Evolutionary conservation across 139 green algal genomes (phyloP), one percentile per base, ranked within the genome.

Genomic region (Chlamydomonas sphaeroides): DNA sequence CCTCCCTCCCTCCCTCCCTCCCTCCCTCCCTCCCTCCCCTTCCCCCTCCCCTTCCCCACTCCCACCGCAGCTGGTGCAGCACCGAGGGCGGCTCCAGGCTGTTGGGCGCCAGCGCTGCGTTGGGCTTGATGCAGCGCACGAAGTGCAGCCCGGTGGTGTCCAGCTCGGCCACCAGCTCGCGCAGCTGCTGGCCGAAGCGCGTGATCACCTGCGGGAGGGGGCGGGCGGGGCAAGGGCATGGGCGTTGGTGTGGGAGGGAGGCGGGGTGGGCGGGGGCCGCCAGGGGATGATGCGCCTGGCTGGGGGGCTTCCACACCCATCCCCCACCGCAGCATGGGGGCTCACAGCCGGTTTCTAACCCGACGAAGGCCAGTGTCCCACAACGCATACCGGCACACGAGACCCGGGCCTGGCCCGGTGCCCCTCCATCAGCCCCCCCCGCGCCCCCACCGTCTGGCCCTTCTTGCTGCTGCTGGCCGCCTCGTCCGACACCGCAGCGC

Each of bases 101-200:
- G 53, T 83, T 80, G 11, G 96, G 88, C 45, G 74, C 66, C 41
- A 95, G 91, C 61, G 76, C 35, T 23, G 76, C 69, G 70, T 99
- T 99, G 56, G 96, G 96, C 92, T 99, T 99, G 88, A 99, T 97
- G 92, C 96, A 99, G 81, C 96, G 94, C 66, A 99, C 94, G 87
- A 98, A 99, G 91, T 99, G 96, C 71, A 97, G 94, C 28, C 93
- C 91, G 26, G 91, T 94, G 35, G 92, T 90, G 85, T 95, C 93
- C 53, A 98, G 92, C 61, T 88, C 85, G 1, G 73, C 36, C 15
- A 98, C 87, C 23, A 98, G 88, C 79, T 95, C 92, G 21, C 87
- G 82, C 41, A 98, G 90, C 88, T 98, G 95, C 39, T 88, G 88
- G 1, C 88, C 80, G 86, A 97, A 97, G 38, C 90, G 80, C 6